Base-by-base conservation (phyloP, 345 rosid species). In the Cardamine resedifolia region DNA sequence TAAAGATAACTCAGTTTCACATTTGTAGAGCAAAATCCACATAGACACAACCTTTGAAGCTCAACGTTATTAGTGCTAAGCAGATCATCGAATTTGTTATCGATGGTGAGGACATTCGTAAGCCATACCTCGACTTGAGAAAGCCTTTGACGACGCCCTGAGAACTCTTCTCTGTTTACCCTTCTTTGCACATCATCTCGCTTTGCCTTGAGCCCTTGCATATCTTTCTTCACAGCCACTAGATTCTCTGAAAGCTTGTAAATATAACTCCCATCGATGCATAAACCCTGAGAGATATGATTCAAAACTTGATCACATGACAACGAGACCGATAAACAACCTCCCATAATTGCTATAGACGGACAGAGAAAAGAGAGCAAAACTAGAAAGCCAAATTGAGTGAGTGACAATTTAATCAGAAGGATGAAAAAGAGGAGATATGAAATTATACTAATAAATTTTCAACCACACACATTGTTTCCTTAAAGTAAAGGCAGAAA, bases 121-220 rank as follows among this genome's bases (percentile, higher is more conserved):
- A 57, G 64, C 74, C 77, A 77, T 14, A 15, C 38, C 10, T 19
- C 9, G 24, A 77, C 77, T 43, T 33, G 61, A 57, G 61, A 31
- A 10, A 24, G 72, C 2, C 4, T 57, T 66, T 47, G 10, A 8
- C 10, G 12, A 28, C 21, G 38, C 21, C 59, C 38, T 28, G 23
- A n/a, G 14, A 55, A 55, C 59, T 55, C 59, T 1, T 53, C 59
- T 55, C 38, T 55, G 0, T 4, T 0, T 28, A 55, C 7, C 59
- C 38, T 55, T 1, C 21, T 16, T 55, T 55, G 7, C 38, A 55
- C 14, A 55, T 55, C 59, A 8, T 28, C 21, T 55, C 12, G 38
- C 36, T 55, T 55, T 28, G 21, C 14, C 38, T 28, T 55, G 38
- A 55, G 59, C 14, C 1, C 21, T 53, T 0, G 26, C 59, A 53